A percentile compares a stretch with the other conserved stretches of the same genome.
These are phyloP conservation scores for Syzygium grande DNA, from an alignment of 345 rosid genomes.

Conservation along the genomic window DNA sequence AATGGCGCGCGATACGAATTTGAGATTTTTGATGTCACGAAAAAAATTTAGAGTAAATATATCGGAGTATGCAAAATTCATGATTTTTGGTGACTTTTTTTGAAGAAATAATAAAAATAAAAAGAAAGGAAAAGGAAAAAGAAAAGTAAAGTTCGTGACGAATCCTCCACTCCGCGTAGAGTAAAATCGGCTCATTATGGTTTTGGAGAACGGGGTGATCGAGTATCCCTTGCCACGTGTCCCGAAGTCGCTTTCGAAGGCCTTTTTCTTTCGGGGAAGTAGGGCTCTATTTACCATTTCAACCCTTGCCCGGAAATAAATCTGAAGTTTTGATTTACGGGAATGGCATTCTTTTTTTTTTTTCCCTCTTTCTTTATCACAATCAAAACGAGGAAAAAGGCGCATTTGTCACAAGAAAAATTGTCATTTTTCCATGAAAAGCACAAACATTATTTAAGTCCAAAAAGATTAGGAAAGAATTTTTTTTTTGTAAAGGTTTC, in stretches of 20 bases:
- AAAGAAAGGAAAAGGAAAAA: neutral
- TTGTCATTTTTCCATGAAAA: neutral
- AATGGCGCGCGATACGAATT: no score
- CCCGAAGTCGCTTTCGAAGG: neutral
- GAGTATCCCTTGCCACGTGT: neutral
- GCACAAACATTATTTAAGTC: neutral
- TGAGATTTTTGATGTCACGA: no score
- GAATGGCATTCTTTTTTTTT: neutral
- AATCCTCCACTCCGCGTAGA: neutral
- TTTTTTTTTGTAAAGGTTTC: neutral
- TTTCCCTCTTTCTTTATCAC: neutral
- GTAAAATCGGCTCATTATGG: no score
- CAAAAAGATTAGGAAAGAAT: no score
- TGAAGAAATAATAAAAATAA: fast-evolving
- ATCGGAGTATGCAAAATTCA: no score
- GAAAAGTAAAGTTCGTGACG: neutral
- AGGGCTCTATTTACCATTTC: neutral
- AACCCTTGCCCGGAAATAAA: neutral
- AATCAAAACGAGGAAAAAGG: neutral
- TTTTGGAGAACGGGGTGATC: neutral
- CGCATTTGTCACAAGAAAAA: neutral
- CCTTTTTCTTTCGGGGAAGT: neutral
- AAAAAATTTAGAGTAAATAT: no score
- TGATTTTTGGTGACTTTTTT: no score
- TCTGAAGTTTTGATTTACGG: neutral